phyloP scores from a whole-genome alignment of 768 basidiomycete genomes.

The Rhizopogon vesiculosus region DNA sequence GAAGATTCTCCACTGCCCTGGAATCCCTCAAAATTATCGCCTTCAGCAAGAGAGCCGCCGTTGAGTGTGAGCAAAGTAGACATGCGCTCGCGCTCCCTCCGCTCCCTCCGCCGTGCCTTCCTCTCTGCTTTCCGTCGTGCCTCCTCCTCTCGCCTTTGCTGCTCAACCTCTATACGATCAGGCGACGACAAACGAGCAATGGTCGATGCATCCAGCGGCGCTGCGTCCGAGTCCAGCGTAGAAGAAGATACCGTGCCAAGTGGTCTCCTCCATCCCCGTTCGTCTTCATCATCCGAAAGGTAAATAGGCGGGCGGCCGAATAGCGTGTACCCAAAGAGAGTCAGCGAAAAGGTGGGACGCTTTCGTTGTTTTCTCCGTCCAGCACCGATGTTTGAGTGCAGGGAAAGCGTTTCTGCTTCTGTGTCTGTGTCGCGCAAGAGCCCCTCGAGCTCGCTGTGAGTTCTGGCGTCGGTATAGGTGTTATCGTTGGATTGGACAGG shows the following conservation, averaged over 20 bases:
- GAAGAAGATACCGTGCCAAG: constrained; percentile 26
- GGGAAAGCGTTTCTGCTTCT: constrained; percentile 59
- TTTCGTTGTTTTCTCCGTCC: constrained; percentile 29
- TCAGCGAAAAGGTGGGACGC: constrained; percentile 36
- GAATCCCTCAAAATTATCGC: constrained; percentile 60
- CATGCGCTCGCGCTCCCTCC: constrained; percentile 38
- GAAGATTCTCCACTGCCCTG: constrained; percentile 42
- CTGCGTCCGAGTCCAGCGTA: constrained; percentile 69
- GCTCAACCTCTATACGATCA: constrained; percentile 28
- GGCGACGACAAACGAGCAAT: constrained; percentile 50
- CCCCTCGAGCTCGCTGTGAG: constrained; percentile 41
- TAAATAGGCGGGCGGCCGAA: constrained; percentile 63
- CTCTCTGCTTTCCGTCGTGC: constrained; percentile 44
- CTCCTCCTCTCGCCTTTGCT: constrained; percentile 32
- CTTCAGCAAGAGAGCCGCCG: constrained; percentile 17
- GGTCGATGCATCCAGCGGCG: constrained; percentile 52
- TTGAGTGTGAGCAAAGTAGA: constrained; percentile 27
- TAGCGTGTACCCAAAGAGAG: constrained; percentile 61
- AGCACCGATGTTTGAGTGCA: constrained; percentile 57
- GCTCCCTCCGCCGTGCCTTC: constrained; percentile 39
- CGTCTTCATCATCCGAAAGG: constrained; percentile 46
- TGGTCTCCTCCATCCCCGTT: constrained; percentile 11
- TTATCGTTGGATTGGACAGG: constrained; percentile 14
- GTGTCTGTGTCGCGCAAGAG: constrained; percentile 46
- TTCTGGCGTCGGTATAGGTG: constrained; percentile 22